Conservation (phyloP, 73 alveolate species). For the Paramecium sonneborni region DNA sequence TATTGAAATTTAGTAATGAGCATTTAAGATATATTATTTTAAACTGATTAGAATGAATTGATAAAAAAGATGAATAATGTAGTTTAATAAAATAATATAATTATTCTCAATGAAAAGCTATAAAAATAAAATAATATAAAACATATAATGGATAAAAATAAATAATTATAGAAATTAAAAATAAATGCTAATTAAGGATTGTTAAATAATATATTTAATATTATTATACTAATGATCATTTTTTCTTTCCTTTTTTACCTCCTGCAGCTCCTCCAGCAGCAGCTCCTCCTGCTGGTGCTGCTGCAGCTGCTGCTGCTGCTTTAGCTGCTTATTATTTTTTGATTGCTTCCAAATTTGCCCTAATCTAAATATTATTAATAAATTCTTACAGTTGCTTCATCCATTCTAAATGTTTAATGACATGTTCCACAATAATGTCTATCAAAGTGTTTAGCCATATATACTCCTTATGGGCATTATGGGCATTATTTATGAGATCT, state of each 20-base stretch:
- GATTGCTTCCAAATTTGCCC: constrained; percentile 54
- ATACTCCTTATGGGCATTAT: constrained; percentile 92
- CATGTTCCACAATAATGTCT: constrained; percentile 95
- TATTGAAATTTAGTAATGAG: too few relatives aligned
- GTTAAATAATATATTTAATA: not conserved
- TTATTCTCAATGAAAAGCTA: too few relatives aligned
- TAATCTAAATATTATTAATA: not conserved
- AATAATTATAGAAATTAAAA: not conserved
- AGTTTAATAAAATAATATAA: too few relatives aligned
- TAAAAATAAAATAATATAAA: too few relatives aligned
- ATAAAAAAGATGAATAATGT: too few relatives aligned
- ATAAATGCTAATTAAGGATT: not conserved
- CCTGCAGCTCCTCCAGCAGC: constrained; percentile 64
- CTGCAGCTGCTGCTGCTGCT: constrained; percentile 55
- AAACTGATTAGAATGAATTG: too few relatives aligned
- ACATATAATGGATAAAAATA: too few relatives aligned
- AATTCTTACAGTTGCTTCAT: constrained; percentile 56
- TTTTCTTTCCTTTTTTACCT: constrained; percentile 63
- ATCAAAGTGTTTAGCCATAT: constrained; percentile 94
- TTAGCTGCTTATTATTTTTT: constrained; percentile 56
- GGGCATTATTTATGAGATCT: constrained; percentile 86
- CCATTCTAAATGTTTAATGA: constrained; percentile 71
- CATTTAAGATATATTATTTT: too few relatives aligned
- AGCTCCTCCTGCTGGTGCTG: constrained; percentile 56
- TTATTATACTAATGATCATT: constrained; percentile 51